Percentiles rank a stretch among this genome's conserved stretches.
These are phyloP conservation scores for Auxenochlorella pyrenoidosa DNA, from an alignment of 139 green algal species.

Conservation along the genomic window DNA sequence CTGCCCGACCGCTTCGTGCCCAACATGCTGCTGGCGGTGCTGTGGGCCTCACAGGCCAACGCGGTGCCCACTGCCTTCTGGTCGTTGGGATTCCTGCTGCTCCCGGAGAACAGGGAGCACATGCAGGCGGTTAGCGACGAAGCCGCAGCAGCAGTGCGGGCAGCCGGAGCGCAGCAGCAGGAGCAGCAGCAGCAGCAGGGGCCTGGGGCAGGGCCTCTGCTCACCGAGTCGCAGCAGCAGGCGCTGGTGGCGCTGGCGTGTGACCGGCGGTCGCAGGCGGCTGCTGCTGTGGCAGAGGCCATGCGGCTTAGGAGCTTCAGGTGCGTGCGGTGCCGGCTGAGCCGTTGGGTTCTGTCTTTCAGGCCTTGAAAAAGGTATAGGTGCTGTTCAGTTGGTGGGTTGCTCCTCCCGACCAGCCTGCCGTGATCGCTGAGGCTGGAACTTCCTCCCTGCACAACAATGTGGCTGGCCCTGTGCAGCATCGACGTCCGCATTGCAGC, in stretches of 20 bases:
- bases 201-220: background rate
- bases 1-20: slow-evolving; percentile 52
- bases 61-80: slow-evolving; percentile 73
- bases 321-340: slow-evolving; percentile 30
- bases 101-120: slow-evolving; percentile 63
- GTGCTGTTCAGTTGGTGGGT: too few species aligned
- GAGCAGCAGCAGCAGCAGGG: background rate
- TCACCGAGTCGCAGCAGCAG: slow-evolving; percentile 1
- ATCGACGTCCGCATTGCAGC: slow-evolving; percentile 71
- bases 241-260: background rate
- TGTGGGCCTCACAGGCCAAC: slow-evolving; percentile 84
- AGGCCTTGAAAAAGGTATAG: too few species aligned
- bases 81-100: slow-evolving; percentile 70
- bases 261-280: background rate
- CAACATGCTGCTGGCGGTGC: slow-evolving; percentile 75
- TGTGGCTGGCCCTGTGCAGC: background rate
- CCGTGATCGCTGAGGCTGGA: too few species aligned
- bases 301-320: slow-evolving; percentile 56
- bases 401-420: too few species aligned
- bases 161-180: background rate
- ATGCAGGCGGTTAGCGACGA: background rate
- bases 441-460: background rate
- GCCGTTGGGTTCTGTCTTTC: background rate
- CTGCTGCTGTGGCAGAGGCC: slow-evolving; percentile 58
- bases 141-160: background rate